These are phyloP conservation scores for Thelonectria rubi DNA, from an alignment of 2,329 filamentous ascomycete species.

Conservation along the genomic window DNA sequence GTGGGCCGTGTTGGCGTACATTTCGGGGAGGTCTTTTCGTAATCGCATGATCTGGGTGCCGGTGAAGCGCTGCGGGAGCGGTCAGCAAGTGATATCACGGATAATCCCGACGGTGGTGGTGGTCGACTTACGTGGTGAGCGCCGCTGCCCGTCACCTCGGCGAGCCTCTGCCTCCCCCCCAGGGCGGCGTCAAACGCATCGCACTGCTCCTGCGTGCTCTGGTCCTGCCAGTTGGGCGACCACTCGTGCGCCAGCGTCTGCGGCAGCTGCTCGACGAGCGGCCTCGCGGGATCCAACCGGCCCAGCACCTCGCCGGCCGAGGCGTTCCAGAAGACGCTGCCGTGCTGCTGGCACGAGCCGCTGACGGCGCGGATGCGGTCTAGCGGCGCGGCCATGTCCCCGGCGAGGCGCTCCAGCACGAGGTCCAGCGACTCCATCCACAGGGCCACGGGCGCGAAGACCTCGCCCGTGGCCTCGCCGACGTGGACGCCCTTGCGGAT, in stretches of 20 bases:
- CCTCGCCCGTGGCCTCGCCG: conserved; percentile 84
- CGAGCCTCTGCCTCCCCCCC: conserved; percentile 73
- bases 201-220: conserved; percentile 91
- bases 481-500: conserved; percentile 88
- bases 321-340: conserved; percentile 90
- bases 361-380: conserved; percentile 81
- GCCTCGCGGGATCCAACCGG: conserved; percentile 65
- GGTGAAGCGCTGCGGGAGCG: conserved; percentile 78
- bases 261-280: conserved; percentile 76
- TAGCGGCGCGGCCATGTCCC: conserved; percentile 72
- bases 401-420: conserved; percentile 77
- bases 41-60: conserved; percentile 96
- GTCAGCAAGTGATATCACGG: conserved; percentile 7
- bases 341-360: conserved; percentile 96
- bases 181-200: conserved; percentile 83
- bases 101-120: neutral
- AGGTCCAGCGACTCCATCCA: conserved; percentile 94
- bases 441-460: conserved; percentile 91
- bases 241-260: conserved; percentile 82
- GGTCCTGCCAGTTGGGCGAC: conserved; percentile 98
- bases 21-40: conserved; percentile 78
- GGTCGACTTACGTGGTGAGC: conserved; percentile 82
- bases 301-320: conserved; percentile 72
- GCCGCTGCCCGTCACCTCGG: conserved; percentile 85
- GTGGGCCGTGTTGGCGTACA: conserved; percentile 81